A percentile compares a stretch with the other conserved stretches of the same genome.
Evolutionary conservation across 768 basidiomycete species (phyloP).

Genomic region (Pleurotus cornucopiae): DNA sequence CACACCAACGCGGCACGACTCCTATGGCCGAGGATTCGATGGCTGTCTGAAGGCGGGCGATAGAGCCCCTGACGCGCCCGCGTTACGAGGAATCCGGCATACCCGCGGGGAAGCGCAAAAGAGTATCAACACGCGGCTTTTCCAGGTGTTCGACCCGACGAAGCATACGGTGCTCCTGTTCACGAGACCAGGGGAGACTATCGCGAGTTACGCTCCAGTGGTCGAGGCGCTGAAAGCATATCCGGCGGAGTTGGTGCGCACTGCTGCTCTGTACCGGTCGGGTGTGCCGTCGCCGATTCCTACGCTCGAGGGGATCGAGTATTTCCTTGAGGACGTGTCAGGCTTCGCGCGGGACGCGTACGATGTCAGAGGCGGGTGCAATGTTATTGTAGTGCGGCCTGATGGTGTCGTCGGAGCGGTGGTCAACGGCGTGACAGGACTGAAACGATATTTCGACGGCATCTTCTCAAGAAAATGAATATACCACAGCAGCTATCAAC

Average conservation of each 20-base stretch:
- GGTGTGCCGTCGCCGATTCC: constrained; percentile 15
- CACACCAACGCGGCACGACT: constrained; percentile 12
- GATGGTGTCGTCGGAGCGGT: constrained; percentile 8
- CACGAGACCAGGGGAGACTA: constrained; percentile 13
- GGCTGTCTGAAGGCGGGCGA: constrained; percentile 34
- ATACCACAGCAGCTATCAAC: neutral
- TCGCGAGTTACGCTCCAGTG: neutral
- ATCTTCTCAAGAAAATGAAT: constrained; percentile 1
- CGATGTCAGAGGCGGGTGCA: constrained; percentile 24
- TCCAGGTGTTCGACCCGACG: constrained; percentile 27
- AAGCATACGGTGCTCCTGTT: constrained; percentile 41
- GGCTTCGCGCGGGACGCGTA: constrained; percentile 39
- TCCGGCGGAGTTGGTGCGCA: neutral
- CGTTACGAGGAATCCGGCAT: constrained; percentile 18
- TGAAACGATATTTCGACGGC: constrained; percentile 1
- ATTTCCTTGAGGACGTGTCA: constrained; percentile 28
- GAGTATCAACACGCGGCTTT: constrained; percentile 21
- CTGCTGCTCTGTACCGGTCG: constrained; percentile 9
- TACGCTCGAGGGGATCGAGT: constrained; percentile 9
- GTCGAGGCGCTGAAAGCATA: constrained; percentile 16
- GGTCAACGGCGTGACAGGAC: neutral
- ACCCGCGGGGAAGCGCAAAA: constrained; percentile 9
- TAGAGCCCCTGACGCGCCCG: constrained; percentile 38
- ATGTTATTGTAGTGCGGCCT: constrained; percentile 3
- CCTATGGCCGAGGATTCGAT: constrained; percentile 20